Conservation (phyloP, 2,329 filamentous ascomycete species). For the Cercospora zeina region DNA sequence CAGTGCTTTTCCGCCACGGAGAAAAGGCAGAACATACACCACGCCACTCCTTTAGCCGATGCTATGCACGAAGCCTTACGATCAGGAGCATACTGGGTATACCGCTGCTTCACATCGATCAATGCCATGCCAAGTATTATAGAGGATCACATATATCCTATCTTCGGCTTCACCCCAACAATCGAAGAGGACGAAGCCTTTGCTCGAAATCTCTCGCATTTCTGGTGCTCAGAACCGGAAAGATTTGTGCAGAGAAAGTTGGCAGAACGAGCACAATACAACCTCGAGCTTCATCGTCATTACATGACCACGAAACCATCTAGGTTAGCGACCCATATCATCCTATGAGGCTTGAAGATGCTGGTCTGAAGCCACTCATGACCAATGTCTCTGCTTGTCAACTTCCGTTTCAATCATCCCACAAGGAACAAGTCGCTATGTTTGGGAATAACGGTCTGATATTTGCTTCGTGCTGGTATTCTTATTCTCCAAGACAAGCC, state of each 20-base stretch:
- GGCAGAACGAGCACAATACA: conserved; percentile 13
- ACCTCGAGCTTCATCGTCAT: not conserved
- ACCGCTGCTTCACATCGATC: conserved; percentile 9
- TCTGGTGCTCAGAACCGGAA: conserved; percentile 5
- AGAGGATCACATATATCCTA: conserved; percentile 18
- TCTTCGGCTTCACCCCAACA: conserved; percentile 8
- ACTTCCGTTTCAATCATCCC: too few relatives aligned
- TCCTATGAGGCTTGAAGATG: not conserved
- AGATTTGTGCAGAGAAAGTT: conserved; percentile 9
- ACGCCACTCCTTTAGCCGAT: conserved; percentile 7
- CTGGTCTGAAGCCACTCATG: too few relatives aligned
- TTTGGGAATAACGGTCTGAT: too few relatives aligned
- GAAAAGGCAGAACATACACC: conserved; percentile 13
- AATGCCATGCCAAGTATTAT: conserved; percentile 20
- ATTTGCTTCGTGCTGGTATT: too few relatives aligned
- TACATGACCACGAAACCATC: not conserved
- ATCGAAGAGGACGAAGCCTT: conserved; percentile 10
- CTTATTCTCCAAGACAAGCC: too few relatives aligned
- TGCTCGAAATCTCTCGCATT: conserved; percentile 4
- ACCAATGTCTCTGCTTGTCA: too few relatives aligned
- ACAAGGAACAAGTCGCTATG: too few relatives aligned
- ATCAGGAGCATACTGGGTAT: conserved; percentile 38
- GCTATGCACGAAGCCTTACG: conserved; percentile 26
- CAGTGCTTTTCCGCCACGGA: conserved; percentile 8
- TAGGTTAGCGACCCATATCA: conserved; percentile 2